A percentile compares a stretch with the other conserved stretches of the same genome.
phyloP scores from a whole-genome alignment of 176 grass and related monocot species.

The Neostapfia colusana region DNA sequence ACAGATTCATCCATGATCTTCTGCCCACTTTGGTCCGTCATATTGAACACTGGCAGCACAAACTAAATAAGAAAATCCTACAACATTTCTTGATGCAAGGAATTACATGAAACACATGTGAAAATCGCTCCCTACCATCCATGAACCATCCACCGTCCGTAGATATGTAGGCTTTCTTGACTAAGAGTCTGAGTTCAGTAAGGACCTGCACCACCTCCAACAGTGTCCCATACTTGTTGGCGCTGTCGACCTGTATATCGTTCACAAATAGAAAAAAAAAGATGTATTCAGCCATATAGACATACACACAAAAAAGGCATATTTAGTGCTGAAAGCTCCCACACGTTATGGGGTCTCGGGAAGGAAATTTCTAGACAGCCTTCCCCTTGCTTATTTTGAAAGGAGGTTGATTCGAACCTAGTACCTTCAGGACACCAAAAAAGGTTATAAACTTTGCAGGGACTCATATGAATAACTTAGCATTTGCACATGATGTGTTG shows the following conservation, averaged over 20 bases:
- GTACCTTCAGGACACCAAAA: too few species aligned
- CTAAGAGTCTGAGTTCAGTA: slow-evolving; percentile 74
- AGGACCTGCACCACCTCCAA: slow-evolving; percentile 91
- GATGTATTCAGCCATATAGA: slow-evolving; percentile 13
- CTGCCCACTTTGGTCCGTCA: slow-evolving; percentile 64
- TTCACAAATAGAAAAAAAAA: background rate
- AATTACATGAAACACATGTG: background rate
- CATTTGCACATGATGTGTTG: slow-evolving; percentile 67
- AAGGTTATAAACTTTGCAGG: background rate
- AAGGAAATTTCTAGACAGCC: too few species aligned
- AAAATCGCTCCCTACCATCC: slow-evolving; percentile 55
- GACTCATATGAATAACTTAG: slow-evolving; percentile 66
- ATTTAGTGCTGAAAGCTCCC: too few species aligned
- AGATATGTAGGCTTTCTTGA: slow-evolving; percentile 89
- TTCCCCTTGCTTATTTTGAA: too few species aligned
- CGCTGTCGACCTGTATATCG: slow-evolving; percentile 76
- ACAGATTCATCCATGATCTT: slow-evolving; percentile 60
- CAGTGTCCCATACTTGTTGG: slow-evolving; percentile 86
- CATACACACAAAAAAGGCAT: background rate
- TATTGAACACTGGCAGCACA: slow-evolving; percentile 69
- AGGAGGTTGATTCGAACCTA: too few species aligned
- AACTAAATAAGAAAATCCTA: background rate
- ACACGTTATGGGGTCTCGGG: too few species aligned
- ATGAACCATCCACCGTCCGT: slow-evolving; percentile 93
- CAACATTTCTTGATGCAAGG: background rate